Evolutionary conservation across 2,329 filamentous ascomycete species (phyloP), one percentile per base, ranked within the genome.

Genomic region (Xylaria sp.): DNA sequence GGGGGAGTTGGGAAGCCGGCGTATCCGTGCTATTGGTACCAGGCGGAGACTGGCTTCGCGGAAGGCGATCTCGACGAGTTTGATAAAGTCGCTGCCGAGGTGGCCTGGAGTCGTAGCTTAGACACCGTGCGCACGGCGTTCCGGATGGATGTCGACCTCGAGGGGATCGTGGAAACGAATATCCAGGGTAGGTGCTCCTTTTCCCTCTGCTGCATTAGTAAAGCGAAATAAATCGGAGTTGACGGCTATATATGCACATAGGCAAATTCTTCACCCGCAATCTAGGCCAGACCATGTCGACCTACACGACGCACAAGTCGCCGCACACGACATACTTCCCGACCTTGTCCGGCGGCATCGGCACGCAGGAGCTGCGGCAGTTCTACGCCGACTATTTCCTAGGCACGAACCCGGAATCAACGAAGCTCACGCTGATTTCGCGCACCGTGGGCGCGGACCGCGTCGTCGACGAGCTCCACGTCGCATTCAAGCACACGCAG

Each of bases 271-370:
- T 81, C 18, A 85, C 85, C 3, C 83, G 86, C 8, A 85, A 87
- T 13, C 85, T 90, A 0, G 84, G 84, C 13, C 84, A 86, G 64
- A 91, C 89, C 0, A 88, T 92, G 86, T 83, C 84, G 0, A 90
- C 89, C 0, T 84, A 80, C 70, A 83, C 82, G 0, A 89, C 90
- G 78, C 86, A 90, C 54, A 84, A 87, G 62, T 84, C 88, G 62
- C 90, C 90, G 0, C 91, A 92, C 70, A 89, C 92, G 13, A 92
- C 91, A 56, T 86, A 92, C 77, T 83, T 92, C 28, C 89, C 91
- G 0, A 92, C 90, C 0, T 72, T 89, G 39, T 88, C 86, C 0
- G 91, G 91, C 8, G 91, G 89, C 0, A 85, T 91, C 23, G 90
- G 90, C 0, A 82, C 87, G 41, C 82, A 83, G 3, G 82, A 84